phyloP scores from a whole-genome alignment of 1,284 basidiomycete species.

The Kwoniella shivajii region DNA sequence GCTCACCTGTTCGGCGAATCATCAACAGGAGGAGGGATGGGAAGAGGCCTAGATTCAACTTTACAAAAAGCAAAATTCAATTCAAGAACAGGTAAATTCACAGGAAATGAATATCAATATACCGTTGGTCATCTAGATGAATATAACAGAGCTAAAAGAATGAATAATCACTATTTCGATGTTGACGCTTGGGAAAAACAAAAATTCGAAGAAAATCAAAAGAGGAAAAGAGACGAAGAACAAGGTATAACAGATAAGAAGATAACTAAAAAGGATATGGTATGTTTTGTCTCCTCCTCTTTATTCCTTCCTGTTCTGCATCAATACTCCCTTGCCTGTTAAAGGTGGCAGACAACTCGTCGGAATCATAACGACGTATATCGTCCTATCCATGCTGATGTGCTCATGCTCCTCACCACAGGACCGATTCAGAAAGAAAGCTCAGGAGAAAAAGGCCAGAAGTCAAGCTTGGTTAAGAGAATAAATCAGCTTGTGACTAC shows the following conservation, averaged over 20 bases:
- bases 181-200: conserved; percentile 77
- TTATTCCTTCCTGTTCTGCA: not conserved
- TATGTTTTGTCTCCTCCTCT: conserved; percentile 54
- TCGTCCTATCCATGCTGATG: not conserved
- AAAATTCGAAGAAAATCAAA: conserved; percentile 58
- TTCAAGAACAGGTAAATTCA: conserved; percentile 76
- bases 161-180: conserved; percentile 88
- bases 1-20: conserved; percentile 61
- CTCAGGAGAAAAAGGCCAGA: conserved; percentile 75
- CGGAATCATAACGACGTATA: not conserved
- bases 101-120: conserved; percentile 54
- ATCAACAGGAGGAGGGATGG: conserved; percentile 28
- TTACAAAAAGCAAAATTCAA: conserved; percentile 72
- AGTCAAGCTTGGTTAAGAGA: conserved; percentile 87
- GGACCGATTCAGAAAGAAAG: conserved; percentile 86
- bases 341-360: not conserved
- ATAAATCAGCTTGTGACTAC: too few relatives aligned
- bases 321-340: not conserved
- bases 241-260: conserved; percentile 60
- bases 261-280: conserved; percentile 82
- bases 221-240: conserved; percentile 61
- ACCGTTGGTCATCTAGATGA: conserved; percentile 77
- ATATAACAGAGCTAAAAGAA: conserved; percentile 77
- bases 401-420: conserved; percentile 49
- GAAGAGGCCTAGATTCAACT: conserved; percentile 53